Percentiles rank a stretch among this genome's conserved stretches.
Evolutionary conservation across 1,284 basidiomycete genomes (phyloP).

Genomic region (Cryptococcus deneoformans): DNA sequence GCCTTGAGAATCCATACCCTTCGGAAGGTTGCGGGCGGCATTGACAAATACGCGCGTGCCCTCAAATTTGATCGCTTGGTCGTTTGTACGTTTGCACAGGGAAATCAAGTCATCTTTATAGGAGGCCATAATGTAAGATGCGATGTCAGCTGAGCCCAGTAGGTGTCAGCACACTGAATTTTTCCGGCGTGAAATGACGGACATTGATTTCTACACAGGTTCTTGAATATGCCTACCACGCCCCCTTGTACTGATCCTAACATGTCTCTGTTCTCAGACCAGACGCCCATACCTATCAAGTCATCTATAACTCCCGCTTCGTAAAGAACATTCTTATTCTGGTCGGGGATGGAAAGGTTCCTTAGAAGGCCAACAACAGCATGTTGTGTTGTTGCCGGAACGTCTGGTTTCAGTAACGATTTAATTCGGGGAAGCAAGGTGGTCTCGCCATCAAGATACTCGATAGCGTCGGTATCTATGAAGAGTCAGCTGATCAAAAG

Average conservation of each 20-base stretch:
- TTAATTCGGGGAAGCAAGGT: slow-evolving; percentile 28
- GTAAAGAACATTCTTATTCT: slow-evolving; percentile 63
- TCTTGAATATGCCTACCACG: slow-evolving; percentile 83
- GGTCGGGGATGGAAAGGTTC: slow-evolving; percentile 69
- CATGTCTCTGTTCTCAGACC: slow-evolving; percentile 69
- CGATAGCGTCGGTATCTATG: slow-evolving; percentile 10
- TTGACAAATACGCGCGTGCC: slow-evolving; percentile 84
- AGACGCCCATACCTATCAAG: slow-evolving; percentile 66
- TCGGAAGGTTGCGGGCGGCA: slow-evolving; percentile 62
- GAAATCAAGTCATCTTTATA: slow-evolving; percentile 61
- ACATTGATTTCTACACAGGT: slow-evolving; percentile 76
- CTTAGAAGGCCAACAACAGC: slow-evolving; percentile 77
- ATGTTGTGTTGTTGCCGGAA: slow-evolving; percentile 75
- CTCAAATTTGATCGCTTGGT: slow-evolving; percentile 79
- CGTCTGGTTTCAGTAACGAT: slow-evolving; percentile 57
- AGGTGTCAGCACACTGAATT: neutral
- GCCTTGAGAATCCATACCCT: slow-evolving; percentile 38
- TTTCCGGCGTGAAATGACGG: slow-evolving; percentile 32
- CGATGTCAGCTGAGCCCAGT: slow-evolving; percentile 5
- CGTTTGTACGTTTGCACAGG: slow-evolving; percentile 74
- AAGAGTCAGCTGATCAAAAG: neutral
- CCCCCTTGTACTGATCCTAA: slow-evolving; percentile 81
- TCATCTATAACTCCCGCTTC: slow-evolving; percentile 62
- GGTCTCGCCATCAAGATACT: slow-evolving; percentile 1
- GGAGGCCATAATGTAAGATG: slow-evolving; percentile 16